Percentiles rank a stretch among this genome's conserved stretches.
These are phyloP conservation scores for Canariomyces notabilis DNA, from an alignment of 2,329 filamentous ascomycete species.

Conservation along the genomic window DNA sequence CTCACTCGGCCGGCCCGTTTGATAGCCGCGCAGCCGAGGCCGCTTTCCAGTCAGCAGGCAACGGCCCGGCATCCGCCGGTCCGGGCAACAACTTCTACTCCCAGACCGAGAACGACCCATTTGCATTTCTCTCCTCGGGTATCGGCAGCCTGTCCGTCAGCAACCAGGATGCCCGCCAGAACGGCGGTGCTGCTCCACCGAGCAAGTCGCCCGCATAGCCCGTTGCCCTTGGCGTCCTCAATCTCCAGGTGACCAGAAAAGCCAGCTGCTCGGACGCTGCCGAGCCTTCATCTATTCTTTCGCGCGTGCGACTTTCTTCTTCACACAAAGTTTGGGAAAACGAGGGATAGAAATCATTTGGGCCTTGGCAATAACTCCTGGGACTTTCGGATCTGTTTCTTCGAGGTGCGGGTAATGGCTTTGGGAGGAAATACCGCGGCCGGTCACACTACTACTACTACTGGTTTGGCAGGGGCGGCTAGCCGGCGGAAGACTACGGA, in stretches of 20 bases:
- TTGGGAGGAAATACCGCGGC: slow-evolving; percentile 36
- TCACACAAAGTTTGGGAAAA: slow-evolving; percentile 39
- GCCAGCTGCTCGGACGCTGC: slow-evolving; percentile 2
- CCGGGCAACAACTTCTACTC: slow-evolving; percentile 68
- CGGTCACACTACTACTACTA: slow-evolving; percentile 19
- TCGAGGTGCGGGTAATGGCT: slow-evolving; percentile 34
- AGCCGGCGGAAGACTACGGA: slow-evolving; percentile 29
- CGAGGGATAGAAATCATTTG: slow-evolving; percentile 41
- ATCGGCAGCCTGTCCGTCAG: slow-evolving; percentile 70
- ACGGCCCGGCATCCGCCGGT: slow-evolving; percentile 71
- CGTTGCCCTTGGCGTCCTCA: slow-evolving; percentile 12
- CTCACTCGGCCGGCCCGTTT: slow-evolving; percentile 81
- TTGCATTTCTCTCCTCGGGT: slow-evolving; percentile 71
- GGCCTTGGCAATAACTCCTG: slow-evolving; percentile 41
- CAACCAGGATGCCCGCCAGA: slow-evolving; percentile 59
- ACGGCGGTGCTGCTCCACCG: slow-evolving; percentile 51
- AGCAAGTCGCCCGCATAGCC: slow-evolving; percentile 57
- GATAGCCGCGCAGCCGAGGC: slow-evolving; percentile 91
- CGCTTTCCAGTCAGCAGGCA: slow-evolving; percentile 84
- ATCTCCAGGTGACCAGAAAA: slow-evolving; percentile 7
- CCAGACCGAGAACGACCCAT: slow-evolving; percentile 66
- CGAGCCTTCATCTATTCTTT: slow-evolving; percentile 14
- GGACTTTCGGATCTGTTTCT: slow-evolving; percentile 37
- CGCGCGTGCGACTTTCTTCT: slow-evolving; percentile 27
- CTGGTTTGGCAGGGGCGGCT: slow-evolving; percentile 25